Conservation (phyloP, 768 basidiomycete species). For the Pleurotus tuber-regium region DNA sequence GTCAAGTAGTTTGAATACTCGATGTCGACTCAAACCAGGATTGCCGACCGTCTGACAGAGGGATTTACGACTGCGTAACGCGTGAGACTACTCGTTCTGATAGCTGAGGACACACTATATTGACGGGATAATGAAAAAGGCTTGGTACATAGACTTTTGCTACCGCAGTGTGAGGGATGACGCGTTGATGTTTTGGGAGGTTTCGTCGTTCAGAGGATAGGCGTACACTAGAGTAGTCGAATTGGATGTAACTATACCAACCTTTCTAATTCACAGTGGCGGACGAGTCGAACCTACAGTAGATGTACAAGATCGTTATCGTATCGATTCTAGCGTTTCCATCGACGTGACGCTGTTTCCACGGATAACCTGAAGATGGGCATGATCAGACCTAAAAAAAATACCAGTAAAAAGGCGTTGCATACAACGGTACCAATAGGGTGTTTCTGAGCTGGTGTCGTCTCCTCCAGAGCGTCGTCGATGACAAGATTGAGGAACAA, state of each 20-base stretch:
- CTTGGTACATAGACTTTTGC: too few species aligned
- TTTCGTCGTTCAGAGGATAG: not conserved
- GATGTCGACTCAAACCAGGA: too few species aligned
- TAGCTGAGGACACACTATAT: too few species aligned
- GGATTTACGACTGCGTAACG: too few species aligned
- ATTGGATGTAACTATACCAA: conserved; percentile 2
- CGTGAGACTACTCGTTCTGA: too few species aligned
- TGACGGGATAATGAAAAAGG: too few species aligned
- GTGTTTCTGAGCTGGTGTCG: conserved; percentile 83
- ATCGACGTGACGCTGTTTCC: conserved; percentile 97
- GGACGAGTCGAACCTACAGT: conserved; percentile 1
- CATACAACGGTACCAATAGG: conserved; percentile 91
- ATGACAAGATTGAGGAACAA: conserved; percentile 98
- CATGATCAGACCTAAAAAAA: conserved; percentile 3
- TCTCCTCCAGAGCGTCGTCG: conserved; percentile 94
- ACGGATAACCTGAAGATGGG: conserved; percentile 74
- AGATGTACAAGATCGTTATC: conserved; percentile 16
- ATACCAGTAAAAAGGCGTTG: conserved; percentile 16
- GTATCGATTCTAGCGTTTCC: conserved; percentile 76
- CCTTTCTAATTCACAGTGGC: not conserved
- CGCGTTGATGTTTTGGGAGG: not conserved
- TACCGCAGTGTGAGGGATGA: too few species aligned
- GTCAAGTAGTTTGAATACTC: too few species aligned
- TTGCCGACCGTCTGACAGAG: too few species aligned
- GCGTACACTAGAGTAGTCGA: not conserved